Conservation (phyloP, 345 rosid genomes). For the Brassica nigra region DNA sequence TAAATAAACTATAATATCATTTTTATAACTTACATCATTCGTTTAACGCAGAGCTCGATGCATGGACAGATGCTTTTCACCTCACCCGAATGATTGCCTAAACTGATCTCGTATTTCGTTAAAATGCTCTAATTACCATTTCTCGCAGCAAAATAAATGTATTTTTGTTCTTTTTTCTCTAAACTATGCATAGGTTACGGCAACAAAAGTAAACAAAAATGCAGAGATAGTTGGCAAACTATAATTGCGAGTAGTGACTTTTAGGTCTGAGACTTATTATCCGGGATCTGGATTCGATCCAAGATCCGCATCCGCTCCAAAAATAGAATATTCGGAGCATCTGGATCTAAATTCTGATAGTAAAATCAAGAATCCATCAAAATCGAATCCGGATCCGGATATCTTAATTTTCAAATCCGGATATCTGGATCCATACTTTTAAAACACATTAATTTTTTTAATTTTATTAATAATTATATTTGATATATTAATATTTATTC, state of each 20-base stretch:
- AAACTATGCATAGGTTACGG: conserved; percentile 22
- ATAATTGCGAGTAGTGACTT: conserved; percentile 35
- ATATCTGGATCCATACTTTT: no score
- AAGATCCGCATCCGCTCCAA: no score
- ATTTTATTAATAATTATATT: no score
- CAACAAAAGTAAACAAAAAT: conserved; percentile 6
- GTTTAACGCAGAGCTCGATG: conserved; percentile 41
- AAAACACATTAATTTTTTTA: no score
- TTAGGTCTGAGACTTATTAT: no score
- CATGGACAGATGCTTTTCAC: conserved; percentile 36
- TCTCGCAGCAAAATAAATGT: background rate
- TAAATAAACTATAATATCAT: background rate
- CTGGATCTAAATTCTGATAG: no score
- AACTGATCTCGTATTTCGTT: conserved; percentile 17
- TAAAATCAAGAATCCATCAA: no score
- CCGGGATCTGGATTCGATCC: no score
- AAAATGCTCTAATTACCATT: conserved; percentile 6
- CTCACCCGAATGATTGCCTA: conserved; percentile 32
- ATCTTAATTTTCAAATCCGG: no score
- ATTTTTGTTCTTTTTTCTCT: background rate
- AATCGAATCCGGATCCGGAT: no score
- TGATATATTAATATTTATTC: no score
- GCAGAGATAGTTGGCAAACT: conserved; percentile 36
- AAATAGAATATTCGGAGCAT: no score
- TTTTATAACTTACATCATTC: conserved; percentile 1